A percentile compares a stretch with the other conserved stretches of the same genome.
Conservation (phyloP, 805 yeast genomes). For the Candida odintsovae region DNA sequence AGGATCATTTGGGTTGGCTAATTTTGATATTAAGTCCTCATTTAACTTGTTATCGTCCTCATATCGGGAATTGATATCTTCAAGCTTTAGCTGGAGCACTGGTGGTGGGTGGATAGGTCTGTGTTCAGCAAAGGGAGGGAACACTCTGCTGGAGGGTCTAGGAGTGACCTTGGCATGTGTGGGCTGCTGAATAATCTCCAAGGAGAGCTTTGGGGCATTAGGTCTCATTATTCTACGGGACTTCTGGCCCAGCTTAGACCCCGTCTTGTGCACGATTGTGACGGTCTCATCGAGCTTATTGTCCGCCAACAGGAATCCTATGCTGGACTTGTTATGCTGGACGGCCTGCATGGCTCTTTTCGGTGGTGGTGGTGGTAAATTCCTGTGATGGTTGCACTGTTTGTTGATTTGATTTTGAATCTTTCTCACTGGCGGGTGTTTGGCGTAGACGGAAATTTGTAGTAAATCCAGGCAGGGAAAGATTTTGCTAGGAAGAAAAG, state of each 20-base stretch:
- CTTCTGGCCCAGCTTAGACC: conserved; percentile 5
- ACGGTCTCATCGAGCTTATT: conserved; percentile 3
- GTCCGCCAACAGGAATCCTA: conserved; percentile 16
- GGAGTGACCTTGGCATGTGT: conserved; percentile 26
- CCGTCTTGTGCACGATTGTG: conserved; percentile 11
- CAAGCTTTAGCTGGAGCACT: conserved; percentile 21
- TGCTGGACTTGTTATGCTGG: conserved; percentile 18
- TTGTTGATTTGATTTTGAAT: neutral
- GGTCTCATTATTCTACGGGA: conserved; percentile 16
- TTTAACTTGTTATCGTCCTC: conserved; percentile 5
- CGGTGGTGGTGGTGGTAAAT: neutral
- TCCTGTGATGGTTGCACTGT: neutral
- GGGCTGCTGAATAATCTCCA: conserved; percentile 25
- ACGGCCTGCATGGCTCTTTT: neutral
- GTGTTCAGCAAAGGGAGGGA: conserved; percentile 26
- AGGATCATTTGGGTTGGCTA: conserved; percentile 7
- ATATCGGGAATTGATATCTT: conserved; percentile 8
- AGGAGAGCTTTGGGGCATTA: conserved; percentile 11
- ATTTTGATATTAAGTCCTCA: conserved; percentile 7
- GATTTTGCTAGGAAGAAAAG: neutral
- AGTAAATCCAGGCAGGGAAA: neutral
- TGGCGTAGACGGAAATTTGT: neutral
- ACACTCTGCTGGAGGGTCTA: conserved; percentile 14
- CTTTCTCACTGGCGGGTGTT: neutral
- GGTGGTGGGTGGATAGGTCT: conserved; percentile 31